These are phyloP conservation scores for Porphyra umbilicalis DNA, from an alignment of 31 red algal genomes.

Conservation along the genomic window DNA sequence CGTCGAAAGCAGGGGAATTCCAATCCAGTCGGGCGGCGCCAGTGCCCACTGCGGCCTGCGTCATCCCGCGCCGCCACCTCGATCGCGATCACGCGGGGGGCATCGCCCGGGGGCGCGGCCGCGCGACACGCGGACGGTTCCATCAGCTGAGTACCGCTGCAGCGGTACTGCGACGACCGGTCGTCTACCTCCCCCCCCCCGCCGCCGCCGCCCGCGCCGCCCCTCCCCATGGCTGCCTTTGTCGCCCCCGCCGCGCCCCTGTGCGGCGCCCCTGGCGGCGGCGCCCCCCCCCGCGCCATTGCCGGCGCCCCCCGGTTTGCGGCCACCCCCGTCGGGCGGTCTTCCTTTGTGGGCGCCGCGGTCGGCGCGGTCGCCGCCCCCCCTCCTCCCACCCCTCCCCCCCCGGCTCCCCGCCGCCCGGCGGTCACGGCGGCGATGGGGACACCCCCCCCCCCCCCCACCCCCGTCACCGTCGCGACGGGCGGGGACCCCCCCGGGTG, in stretches of 20 bases:
- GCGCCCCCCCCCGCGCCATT: background rate
- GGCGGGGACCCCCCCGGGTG: conserved; percentile 10
- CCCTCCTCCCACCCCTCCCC: background rate
- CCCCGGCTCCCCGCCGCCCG: background rate
- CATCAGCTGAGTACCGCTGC: too few species aligned
- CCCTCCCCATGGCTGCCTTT: background rate
- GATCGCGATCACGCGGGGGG: too few species aligned
- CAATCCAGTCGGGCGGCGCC: too few species aligned
- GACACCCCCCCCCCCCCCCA: background rate
- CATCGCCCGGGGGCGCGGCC: too few species aligned
- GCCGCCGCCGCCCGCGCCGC: background rate
- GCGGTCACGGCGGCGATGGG: background rate
- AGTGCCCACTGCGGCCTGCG: too few species aligned
- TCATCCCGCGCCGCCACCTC: too few species aligned
- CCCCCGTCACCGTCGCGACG: background rate
- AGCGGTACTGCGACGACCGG: too few species aligned
- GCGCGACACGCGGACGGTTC: too few species aligned
- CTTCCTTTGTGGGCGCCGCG: background rate
- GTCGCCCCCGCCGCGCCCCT: too few species aligned
- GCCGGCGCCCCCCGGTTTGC: background rate
- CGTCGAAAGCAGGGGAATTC: too few species aligned
- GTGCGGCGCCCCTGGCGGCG: background rate
- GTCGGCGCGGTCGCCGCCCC: too few species aligned
- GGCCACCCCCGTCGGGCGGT: background rate
- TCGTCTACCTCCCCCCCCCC: too few species aligned